Evolutionary conservation across 352 stramenopile species (phyloP).

Genomic region (Phytopythium delawarense): DNA sequence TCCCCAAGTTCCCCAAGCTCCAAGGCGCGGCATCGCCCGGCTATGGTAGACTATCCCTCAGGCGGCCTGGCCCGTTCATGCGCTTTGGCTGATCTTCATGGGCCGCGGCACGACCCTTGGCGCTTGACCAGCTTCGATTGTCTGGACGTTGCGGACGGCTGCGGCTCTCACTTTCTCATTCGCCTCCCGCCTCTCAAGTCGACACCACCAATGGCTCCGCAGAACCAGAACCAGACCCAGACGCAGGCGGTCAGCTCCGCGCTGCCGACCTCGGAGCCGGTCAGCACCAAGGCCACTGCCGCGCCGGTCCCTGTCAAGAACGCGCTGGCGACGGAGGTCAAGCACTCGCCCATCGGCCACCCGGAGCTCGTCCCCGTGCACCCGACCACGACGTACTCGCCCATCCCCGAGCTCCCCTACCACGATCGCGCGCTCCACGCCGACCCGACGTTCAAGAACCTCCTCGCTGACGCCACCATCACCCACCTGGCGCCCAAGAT

Average conservation of each 20-base stretch:
- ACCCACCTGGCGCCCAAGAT: conserved; percentile 19
- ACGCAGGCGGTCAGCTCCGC: not conserved
- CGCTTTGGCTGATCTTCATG: not conserved
- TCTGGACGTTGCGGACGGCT: too few species aligned
- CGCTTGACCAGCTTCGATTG: not conserved
- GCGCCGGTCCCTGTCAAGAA: conserved; percentile 17
- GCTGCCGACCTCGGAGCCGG: too few species aligned
- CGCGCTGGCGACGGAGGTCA: conserved; percentile 15
- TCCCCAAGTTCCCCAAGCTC: not conserved
- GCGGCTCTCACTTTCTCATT: not conserved
- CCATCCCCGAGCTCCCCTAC: conserved; percentile 24
- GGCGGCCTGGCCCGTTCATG: not conserved
- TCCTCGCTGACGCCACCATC: conserved; percentile 15
- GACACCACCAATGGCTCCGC: not conserved
- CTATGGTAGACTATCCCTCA: not conserved
- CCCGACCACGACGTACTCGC: conserved; percentile 20
- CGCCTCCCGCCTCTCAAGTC: not conserved
- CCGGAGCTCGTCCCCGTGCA: conserved; percentile 19
- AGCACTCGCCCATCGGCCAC: conserved; percentile 11
- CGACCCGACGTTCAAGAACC: conserved; percentile 31
- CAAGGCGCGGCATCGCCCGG: too few species aligned
- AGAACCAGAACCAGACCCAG: not conserved
- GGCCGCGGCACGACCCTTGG: not conserved
- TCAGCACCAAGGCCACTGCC: not conserved
- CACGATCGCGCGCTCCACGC: conserved; percentile 27